Conservation (phyloP, 202 grass and related monocot species). For the Dendrocalamus latiflorus region DNA sequence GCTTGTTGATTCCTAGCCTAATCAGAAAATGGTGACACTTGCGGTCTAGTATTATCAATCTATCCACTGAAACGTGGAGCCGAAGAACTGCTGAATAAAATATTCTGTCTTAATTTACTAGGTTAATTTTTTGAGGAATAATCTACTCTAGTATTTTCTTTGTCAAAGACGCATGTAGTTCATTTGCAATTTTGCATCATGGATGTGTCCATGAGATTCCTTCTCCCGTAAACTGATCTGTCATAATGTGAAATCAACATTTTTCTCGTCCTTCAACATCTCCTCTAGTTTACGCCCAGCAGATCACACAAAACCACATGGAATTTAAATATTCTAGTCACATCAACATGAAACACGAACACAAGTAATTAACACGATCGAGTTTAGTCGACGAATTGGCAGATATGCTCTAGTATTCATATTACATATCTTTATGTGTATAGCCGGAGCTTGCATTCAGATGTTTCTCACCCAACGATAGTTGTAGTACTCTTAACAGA, state of each 20-base stretch:
- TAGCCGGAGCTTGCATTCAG: slow-evolving; percentile 20
- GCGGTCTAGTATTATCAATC: not conserved
- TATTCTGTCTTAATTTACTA: not conserved
- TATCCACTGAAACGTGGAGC: not conserved
- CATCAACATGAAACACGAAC: not conserved
- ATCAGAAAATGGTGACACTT: not conserved
- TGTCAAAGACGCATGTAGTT: not conserved
- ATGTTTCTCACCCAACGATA: slow-evolving; percentile 21
- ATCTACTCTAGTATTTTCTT: not conserved
- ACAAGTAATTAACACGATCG: not conserved
- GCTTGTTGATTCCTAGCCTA: not conserved
- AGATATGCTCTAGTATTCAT: slow-evolving; percentile 3
- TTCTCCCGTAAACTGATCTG: not conserved
- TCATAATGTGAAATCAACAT: not conserved
- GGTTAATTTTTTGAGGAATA: not conserved
- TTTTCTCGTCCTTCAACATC: not conserved
- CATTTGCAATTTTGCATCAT: not conserved
- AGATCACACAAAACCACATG: not conserved
- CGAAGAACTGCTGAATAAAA: not conserved
- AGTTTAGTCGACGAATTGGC: not conserved
- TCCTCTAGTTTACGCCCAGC: not conserved
- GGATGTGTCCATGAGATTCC: not conserved
- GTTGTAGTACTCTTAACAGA: not conserved
- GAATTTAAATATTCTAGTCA: not conserved
- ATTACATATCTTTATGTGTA: slow-evolving; percentile 9